phyloP scores from a whole-genome alignment of 2,329 filamentous ascomycete genomes.

The Diaporthe helianthi region DNA sequence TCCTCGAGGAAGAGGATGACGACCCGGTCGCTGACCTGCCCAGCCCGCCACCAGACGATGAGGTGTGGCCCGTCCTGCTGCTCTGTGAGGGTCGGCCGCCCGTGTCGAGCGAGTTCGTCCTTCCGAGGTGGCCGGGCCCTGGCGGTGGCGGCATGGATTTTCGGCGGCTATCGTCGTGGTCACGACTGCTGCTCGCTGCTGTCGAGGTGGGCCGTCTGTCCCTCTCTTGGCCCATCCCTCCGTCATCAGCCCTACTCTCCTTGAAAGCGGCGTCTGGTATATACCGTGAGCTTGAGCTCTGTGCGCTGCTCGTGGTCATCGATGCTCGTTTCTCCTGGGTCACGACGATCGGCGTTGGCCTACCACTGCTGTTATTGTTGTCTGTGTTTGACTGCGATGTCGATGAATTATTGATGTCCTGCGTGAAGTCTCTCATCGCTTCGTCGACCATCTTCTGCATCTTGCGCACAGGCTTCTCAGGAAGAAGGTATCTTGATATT shows the following conservation, averaged over 20 bases:
- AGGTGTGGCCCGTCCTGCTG: conserved; percentile 19
- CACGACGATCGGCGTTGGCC: conserved; percentile 15
- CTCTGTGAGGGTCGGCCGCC: conserved; percentile 8
- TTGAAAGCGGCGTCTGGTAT: conserved; percentile 24
- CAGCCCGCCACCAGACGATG: conserved; percentile 3
- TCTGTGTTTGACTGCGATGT: conserved; percentile 13
- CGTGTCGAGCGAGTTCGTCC: conserved; percentile 23
- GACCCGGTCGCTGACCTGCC: conserved; percentile 8
- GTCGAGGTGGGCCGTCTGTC: conserved; percentile 19
- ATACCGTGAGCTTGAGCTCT: conserved; percentile 29
- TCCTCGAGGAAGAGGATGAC: conserved; percentile 20
- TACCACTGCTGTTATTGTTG: neutral
- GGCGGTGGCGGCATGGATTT: conserved; percentile 22
- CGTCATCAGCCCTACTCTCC: conserved; percentile 12
- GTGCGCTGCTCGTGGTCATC: neutral
- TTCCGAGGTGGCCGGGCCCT: conserved; percentile 21
- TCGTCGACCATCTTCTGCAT: conserved; percentile 67
- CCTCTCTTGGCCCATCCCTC: conserved; percentile 9
- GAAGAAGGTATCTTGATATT: conserved; percentile 76
- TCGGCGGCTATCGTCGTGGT: conserved; percentile 28
- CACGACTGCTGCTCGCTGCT: conserved; percentile 19
- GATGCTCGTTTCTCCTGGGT: conserved; percentile 25
- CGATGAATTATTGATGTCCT: conserved; percentile 32
- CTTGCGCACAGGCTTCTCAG: conserved; percentile 61
- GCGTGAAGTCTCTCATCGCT: conserved; percentile 58